Conservation (phyloP, 1,139 yeast species). For the Kodamaea suecica region DNA sequence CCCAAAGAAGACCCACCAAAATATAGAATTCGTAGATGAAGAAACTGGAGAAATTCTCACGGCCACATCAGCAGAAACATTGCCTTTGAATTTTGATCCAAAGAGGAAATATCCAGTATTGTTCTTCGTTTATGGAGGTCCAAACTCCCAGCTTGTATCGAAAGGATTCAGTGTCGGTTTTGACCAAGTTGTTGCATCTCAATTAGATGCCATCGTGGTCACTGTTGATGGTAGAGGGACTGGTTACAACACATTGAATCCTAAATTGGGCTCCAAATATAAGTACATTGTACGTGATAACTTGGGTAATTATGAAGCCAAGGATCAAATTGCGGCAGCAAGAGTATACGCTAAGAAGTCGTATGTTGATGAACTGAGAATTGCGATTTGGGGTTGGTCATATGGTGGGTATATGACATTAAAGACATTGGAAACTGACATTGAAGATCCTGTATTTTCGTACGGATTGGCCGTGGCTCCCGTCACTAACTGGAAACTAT, state of each 20-base stretch:
- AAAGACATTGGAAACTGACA: slow-evolving; percentile 68
- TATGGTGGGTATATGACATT: slow-evolving; percentile 78
- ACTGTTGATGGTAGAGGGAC: slow-evolving; percentile 86
- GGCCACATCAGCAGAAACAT: slow-evolving; percentile 58
- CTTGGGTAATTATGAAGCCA: slow-evolving; percentile 65
- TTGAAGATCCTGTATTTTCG: slow-evolving; percentile 52
- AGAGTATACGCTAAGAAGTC: slow-evolving; percentile 50
- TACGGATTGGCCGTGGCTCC: slow-evolving; percentile 81
- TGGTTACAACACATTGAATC: slow-evolving; percentile 53
- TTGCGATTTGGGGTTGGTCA: slow-evolving; percentile 84
- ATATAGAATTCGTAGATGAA: slow-evolving; percentile 50
- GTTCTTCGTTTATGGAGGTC: slow-evolving; percentile 77
- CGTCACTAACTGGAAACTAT: slow-evolving; percentile 72
- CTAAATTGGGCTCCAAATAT: slow-evolving; percentile 41
- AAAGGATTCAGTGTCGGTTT: slow-evolving; percentile 54
- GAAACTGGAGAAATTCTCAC: slow-evolving; percentile 34
- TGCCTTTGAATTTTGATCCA: slow-evolving; percentile 60
- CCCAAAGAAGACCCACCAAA: slow-evolving; percentile 47
- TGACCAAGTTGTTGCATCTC: slow-evolving; percentile 65
- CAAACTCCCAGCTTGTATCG: slow-evolving; percentile 70
- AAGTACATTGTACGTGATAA: slow-evolving; percentile 64
- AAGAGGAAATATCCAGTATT: slow-evolving; percentile 61
- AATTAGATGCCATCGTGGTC: slow-evolving; percentile 67
- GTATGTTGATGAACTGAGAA: slow-evolving; percentile 56
- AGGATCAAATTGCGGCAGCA: slow-evolving; percentile 71